Evolutionary conservation across 257 asterid species (phyloP), one percentile per base, ranked within the genome.

Genomic region (Avicennia marina): DNA sequence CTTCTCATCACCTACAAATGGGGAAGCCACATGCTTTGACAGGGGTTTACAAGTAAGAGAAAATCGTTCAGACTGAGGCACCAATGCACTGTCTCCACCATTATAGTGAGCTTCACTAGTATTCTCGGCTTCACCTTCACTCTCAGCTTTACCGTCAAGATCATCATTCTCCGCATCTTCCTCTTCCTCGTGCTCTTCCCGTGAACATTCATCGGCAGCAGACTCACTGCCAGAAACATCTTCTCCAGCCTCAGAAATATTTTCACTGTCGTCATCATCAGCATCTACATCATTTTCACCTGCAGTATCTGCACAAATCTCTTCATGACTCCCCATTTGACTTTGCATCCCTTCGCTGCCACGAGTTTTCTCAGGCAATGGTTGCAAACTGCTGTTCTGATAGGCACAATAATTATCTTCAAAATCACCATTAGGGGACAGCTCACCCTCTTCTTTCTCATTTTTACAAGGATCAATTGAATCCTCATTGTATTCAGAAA

Each of bases 401-500:
- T 75, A 74, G 48, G 78, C 77, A 69, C 76, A 96, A 72, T 79
- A 77, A 70, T 84, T 93, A 60, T 86, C 97, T 71, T 81, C 96
- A 72, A 75, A 84, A 73, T 89, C 91, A 42, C 85, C 85, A 60
- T 56, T 79, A 18, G 96, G 94, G 41, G 97, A 93, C 57, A 86
- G 78, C 64, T 86, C 97, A 24, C 91, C 96, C 75, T 84, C 97
- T 77, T 89, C 99, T 74, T 93, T 93, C 82, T 93, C 99, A 56
- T 41, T 79, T 75, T 84, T 86, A 38, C 82, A 43, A 58, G 84
- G 88, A 79, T 84, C 89, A 51, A 64, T 71, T 34, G 73, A 63
- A 42, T 65, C 84, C 58, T 64, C 86, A 56, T 66, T 73, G 54
- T 56, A 68, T 67, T 80, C 83, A 55, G 74, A 70, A 25, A 25